A percentile compares a stretch with the other conserved stretches of the same genome.
phyloP scores from a whole-genome alignment of 2,329 filamentous ascomycete genomes.

The Neofusicoccum sp. region DNA sequence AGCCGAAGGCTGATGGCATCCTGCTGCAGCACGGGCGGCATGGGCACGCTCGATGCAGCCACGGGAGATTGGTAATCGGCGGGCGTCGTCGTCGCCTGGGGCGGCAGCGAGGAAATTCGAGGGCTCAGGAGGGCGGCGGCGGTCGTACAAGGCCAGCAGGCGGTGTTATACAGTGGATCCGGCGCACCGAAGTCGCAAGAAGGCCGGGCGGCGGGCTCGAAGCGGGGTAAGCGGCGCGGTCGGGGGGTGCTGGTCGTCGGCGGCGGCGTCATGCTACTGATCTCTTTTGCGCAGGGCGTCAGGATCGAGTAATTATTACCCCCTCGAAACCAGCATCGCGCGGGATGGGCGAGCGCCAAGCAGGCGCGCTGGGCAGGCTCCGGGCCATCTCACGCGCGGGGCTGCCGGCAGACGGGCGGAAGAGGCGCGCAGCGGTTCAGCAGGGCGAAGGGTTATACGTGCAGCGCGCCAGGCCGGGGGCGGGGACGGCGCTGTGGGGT shows the following conservation, averaged over 20 bases:
- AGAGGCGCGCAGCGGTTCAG: neutral
- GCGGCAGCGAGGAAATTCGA: neutral
- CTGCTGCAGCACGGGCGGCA: neutral
- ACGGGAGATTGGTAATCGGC: neutral
- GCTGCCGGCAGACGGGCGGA: neutral
- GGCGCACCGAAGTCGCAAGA: neutral
- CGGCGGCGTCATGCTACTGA: neutral
- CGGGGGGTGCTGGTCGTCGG: neutral
- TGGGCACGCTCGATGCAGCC: neutral
- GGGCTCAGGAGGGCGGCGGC: neutral
- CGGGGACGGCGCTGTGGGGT: slow-evolving; percentile 4
- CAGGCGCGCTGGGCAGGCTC: too few relatives aligned
- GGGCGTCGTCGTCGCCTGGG: neutral
- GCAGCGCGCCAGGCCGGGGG: neutral
- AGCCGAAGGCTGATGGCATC: neutral
- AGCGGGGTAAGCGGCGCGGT: neutral
- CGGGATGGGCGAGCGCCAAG: neutral
- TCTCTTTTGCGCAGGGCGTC: neutral
- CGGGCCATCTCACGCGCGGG: neutral
- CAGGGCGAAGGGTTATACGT: neutral
- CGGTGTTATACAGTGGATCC: slow-evolving; percentile 3
- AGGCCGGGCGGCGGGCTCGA: neutral
- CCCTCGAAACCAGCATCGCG: neutral
- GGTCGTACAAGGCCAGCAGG: neutral
- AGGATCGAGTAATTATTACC: slow-evolving; percentile 13